Evolutionary conservation across 352 stramenopile genomes (phyloP).

Genomic region (Globisporangium perplexum): DNA sequence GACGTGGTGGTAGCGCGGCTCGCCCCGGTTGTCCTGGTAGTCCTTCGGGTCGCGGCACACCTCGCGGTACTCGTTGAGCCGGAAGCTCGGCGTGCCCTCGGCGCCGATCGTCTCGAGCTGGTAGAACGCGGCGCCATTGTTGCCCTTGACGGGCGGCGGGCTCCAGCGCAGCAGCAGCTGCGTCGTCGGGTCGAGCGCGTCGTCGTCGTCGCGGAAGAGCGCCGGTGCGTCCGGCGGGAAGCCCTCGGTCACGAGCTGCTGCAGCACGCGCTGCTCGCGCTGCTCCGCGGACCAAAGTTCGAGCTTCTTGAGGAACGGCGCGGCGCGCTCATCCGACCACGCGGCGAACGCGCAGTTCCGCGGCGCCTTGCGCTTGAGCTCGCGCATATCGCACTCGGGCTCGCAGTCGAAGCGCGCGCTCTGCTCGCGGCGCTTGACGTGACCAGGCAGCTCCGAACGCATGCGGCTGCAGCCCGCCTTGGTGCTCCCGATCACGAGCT

Average conservation of each 20-base stretch:
- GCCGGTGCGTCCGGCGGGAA: conserved; percentile 47
- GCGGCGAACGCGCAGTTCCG: conserved; percentile 46
- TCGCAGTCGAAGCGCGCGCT: conserved; percentile 41
- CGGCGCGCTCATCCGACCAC: conserved; percentile 55
- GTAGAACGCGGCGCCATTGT: conserved; percentile 78
- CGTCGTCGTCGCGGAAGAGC: conserved; percentile 49
- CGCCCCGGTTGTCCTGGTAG: conserved; percentile 70
- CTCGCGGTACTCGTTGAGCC: conserved; percentile 69
- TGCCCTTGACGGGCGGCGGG: conserved; percentile 46
- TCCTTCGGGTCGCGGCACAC: conserved; percentile 87
- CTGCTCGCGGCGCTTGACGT: conserved; percentile 55
- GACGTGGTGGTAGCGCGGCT: conserved; percentile 73
- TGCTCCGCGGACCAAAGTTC: conserved; percentile 67
- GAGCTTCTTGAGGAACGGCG: conserved; percentile 56
- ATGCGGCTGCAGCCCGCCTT: conserved; percentile 35
- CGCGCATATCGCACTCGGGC: conserved; percentile 64
- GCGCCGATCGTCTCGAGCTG: conserved; percentile 74
- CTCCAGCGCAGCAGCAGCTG: conserved; percentile 64
- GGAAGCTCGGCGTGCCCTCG: conserved; percentile 60
- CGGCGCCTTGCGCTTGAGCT: conserved; percentile 46
- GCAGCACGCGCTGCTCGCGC: conserved; percentile 63
- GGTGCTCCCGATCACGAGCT: conserved; percentile 58
- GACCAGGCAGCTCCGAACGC: conserved; percentile 61
- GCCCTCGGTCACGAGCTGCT: conserved; percentile 61
- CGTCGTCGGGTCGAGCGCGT: conserved; percentile 58